Evolutionary conservation across 129 eudicot species (phyloP).

Genomic region (Dittrichia graveolens): DNA sequence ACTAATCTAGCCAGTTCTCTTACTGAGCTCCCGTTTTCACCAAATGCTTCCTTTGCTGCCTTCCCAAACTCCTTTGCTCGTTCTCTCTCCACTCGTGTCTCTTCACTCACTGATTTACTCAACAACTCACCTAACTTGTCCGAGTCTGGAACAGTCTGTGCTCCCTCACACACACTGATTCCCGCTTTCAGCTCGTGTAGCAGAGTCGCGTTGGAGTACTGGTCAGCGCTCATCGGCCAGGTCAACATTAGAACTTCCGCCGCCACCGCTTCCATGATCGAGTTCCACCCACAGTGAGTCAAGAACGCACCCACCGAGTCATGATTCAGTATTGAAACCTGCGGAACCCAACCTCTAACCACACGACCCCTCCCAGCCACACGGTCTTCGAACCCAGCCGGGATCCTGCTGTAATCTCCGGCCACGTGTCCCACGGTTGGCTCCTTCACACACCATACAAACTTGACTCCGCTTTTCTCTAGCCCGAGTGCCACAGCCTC

Average conservation of each 20-base stretch:
- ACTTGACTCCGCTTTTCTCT: slow-evolving; percentile 56
- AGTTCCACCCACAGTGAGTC: slow-evolving; percentile 85
- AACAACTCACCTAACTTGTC: slow-evolving; percentile 46
- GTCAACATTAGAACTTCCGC: slow-evolving; percentile 66
- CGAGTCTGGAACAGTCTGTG: slow-evolving; percentile 42
- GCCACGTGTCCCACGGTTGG: slow-evolving; percentile 46
- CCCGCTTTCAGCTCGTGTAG: slow-evolving; percentile 57
- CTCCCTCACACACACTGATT: slow-evolving; percentile 52
- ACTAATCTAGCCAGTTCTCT: slow-evolving; percentile 40
- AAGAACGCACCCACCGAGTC: slow-evolving; percentile 51
- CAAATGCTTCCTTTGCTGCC: slow-evolving; percentile 41
- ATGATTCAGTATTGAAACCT: slow-evolving; percentile 62
- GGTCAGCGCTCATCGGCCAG: slow-evolving; percentile 85
- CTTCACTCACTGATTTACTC: slow-evolving; percentile 24
- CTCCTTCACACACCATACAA: slow-evolving; percentile 45
- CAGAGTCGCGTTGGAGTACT: slow-evolving; percentile 49
- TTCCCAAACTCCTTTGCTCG: slow-evolving; percentile 35
- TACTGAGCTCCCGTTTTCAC: slow-evolving; percentile 51
- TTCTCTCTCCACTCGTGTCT: slow-evolving; percentile 32
- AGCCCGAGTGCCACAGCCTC: slow-evolving; percentile 45
- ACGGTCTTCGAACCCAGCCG: slow-evolving; percentile 61
- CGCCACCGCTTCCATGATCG: slow-evolving; percentile 54
- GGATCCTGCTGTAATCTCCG: slow-evolving; percentile 42
- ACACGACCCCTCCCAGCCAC: slow-evolving; percentile 60
- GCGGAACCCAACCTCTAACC: slow-evolving; percentile 72